Percentiles rank a stretch among this genome's conserved stretches.
These are phyloP conservation scores for Heliamphora exappendiculata DNA, from an alignment of 148 eudicot species.

Conservation along the genomic window DNA sequence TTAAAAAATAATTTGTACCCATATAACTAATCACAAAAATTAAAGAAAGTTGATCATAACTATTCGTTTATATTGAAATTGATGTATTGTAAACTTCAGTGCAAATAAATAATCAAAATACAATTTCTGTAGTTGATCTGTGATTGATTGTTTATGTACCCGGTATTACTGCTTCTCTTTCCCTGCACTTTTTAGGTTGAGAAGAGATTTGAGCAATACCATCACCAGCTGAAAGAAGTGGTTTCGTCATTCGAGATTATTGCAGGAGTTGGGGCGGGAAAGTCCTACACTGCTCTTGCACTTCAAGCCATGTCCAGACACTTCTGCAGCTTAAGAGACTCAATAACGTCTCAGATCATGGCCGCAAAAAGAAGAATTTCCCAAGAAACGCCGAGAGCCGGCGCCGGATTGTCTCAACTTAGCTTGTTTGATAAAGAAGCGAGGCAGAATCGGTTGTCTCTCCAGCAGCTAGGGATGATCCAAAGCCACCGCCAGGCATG, in stretches of 20 bases:
- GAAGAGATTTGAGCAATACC: constrained; percentile 67
- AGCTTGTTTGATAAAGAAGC: constrained; percentile 48
- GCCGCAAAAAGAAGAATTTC: constrained; percentile 31
- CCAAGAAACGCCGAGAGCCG: constrained; percentile 46
- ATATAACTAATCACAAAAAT: too few species aligned
- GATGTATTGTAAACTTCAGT: too few species aligned
- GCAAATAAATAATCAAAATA: too few species aligned
- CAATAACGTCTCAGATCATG: constrained; percentile 61
- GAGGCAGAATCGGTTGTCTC: constrained; percentile 35
- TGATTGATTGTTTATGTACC: too few species aligned
- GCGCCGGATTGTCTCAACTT: constrained; percentile 47
- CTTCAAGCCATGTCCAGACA: constrained; percentile 93
- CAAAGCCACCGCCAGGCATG: constrained; percentile 60
- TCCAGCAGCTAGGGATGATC: constrained; percentile 66
- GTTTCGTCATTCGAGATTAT: constrained; percentile 65
- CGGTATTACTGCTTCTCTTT: too few species aligned
- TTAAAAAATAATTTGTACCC: too few species aligned
- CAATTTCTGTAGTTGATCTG: too few species aligned
- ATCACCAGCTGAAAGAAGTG: constrained; percentile 57
- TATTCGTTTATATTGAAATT: too few species aligned
- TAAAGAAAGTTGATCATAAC: too few species aligned
- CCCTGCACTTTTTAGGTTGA: constrained; percentile 89
- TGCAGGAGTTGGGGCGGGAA: constrained; percentile 76
- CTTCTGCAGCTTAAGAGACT: constrained; percentile 68
- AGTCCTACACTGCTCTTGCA: constrained; percentile 82